Evolutionary conservation across 495 filamentous ascomycete species (phyloP).

Genomic region (Penicillium desertorum): DNA sequence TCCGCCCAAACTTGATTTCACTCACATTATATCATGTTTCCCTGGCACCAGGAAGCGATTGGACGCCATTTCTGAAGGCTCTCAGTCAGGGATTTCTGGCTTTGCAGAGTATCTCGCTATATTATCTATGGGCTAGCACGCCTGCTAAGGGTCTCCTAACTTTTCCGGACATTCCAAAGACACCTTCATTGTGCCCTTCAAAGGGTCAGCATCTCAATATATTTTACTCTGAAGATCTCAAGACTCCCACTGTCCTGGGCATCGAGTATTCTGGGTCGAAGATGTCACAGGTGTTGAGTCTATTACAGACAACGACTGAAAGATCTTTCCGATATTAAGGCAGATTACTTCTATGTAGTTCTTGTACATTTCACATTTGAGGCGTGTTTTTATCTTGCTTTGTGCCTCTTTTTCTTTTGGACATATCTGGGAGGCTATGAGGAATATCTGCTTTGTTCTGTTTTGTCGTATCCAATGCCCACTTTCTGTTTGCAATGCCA

Average conservation of each 20-base stretch:
- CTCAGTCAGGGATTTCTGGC: conserved; percentile 16
- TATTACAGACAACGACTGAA: conserved; percentile 17
- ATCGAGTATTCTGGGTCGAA: conserved; percentile 29
- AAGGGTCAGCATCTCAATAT: conserved; percentile 17
- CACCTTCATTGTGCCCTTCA: conserved; percentile 6
- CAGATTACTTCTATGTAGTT: not conserved
- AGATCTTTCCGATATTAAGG: not conserved
- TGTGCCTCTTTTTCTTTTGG: not conserved
- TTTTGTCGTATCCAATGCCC: not conserved
- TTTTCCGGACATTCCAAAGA: conserved; percentile 26
- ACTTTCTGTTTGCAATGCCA: not conserved
- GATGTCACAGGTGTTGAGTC: conserved; percentile 21
- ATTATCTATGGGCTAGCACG: conserved; percentile 27
- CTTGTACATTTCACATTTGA: not conserved
- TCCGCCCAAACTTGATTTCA: conserved; percentile 15
- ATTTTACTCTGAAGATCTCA: conserved; percentile 24
- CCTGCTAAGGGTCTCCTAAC: conserved; percentile 20
- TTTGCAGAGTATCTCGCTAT: conserved; percentile 24
- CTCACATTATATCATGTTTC: conserved; percentile 28
- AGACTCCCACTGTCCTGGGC: conserved; percentile 22
- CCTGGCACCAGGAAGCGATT: conserved; percentile 18
- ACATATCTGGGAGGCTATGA: not conserved
- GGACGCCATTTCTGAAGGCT: conserved; percentile 18
- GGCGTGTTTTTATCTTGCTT: not conserved
- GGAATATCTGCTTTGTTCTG: not conserved